Evolutionary conservation across 441 rosid genomes (phyloP), one percentile per base, ranked within the genome.

Genomic region (Syzygium syzygioides): DNA sequence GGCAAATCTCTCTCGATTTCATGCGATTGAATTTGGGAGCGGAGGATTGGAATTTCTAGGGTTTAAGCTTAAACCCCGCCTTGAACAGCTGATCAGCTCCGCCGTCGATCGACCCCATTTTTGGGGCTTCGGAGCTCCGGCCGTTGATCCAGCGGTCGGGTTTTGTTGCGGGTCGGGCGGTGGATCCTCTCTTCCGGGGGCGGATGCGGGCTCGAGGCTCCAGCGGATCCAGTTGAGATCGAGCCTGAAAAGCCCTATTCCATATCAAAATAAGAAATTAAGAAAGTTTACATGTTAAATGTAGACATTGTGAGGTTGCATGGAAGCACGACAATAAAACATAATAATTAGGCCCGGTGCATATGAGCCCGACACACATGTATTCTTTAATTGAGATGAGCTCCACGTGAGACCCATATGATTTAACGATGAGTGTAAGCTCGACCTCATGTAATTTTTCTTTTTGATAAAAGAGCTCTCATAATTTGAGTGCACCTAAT

Each of bases 21-120:
- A 19, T 12, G n/a, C 19, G 53, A 53, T 48, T 23, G 86, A 87
- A 37, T 20, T 71, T 37, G 80, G 50, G 50, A 71, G 80, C 48
- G 28, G 87, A 79, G 26, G 90, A 89, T 10, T 48, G 34, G 88
- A 92, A 89, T 92, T 91, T 88, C 83, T 37, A 89, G 94, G 96
- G 94, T 92, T 94, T 92, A 93, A 93, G 92, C 90, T 48, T 86
- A 87, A 86, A 85, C 90, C 91, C 89, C 17, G 52, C 3, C 83
- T 6, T 6, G 71, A n/a, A 30, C 71, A 3, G 19, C 52, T 12
- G 1, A n/a, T n/a, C n/a, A 71, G 83, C 52, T 71, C 52, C 83
- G 41, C 52, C 83, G 83, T 71, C 50, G 83, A 71, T 71, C 52
- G 52, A 71, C n/a, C 8, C 26, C 26, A 34, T 34, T 34, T 34